Evolutionary conservation across 2,329 filamentous ascomycete species (phyloP), one percentile per base, ranked within the genome.

Genomic region (Clonostachys sp.): DNA sequence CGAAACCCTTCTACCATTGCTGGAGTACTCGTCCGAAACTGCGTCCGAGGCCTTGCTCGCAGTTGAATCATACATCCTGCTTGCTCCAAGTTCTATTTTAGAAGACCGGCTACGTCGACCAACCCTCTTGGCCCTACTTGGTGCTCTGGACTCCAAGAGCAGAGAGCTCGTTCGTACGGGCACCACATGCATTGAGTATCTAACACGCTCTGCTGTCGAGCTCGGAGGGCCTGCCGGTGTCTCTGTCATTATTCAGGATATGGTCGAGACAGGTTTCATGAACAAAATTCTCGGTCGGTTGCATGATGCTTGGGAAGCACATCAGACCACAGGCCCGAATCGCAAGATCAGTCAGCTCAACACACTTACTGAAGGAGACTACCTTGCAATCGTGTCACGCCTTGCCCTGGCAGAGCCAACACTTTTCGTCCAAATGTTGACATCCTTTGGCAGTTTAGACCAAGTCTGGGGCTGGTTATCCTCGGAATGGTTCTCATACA

Each of bases 321-420:
- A 88, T 56, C 85, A 95, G 62, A 89, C 87, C 0, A 88, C 87
- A 0, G 92, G 94, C 0, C 91, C 92, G 0, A 87, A 89, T 58
- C 78, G 79, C 24, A 87, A 79, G 54, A 74, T 81, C 17, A 79
- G 84, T 39, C 80, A 81, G 33, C 79, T 96, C 34, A 86, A 86
- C 56, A 82, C 84, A 12, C 77, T 91, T 12, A 84, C 88, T 1
- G 84, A 96, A 60, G 87, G 87, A 0, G 89, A 96, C 61, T 96
- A 95, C 63, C 87, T 95, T 59, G 80, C 83, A 5, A 83, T 97
- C 3, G 75, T 99, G 3, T 85, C 89, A 3, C 86, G 91, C 2
- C 77, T 97, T 14, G 81, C 85, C 0, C 70, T 95, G 3, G 83
- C 84, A 1, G 86, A 87, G 36, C 89, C 91, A 1, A 67, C 67